Conservation (phyloP, 306 rosid genomes). For the Datisca glomerata region DNA sequence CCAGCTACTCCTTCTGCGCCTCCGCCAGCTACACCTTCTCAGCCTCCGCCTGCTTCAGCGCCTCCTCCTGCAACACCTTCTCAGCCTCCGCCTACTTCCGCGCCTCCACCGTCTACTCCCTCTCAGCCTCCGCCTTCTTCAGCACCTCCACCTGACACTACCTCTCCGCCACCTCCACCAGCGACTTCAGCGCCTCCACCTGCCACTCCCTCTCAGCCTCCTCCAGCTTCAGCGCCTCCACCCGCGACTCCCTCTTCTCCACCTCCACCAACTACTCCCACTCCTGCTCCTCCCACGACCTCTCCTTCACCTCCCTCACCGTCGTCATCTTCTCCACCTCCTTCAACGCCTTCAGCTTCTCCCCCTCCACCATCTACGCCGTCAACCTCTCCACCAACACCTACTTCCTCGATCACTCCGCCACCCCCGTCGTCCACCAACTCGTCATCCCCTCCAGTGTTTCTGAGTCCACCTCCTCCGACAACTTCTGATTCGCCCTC, state of each 20-base stretch:
- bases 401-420: background rate
- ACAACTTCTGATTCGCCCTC: conserved; percentile 18
- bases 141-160: background rate
- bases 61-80: conserved; percentile 19
- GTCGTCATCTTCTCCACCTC: conserved; percentile 15
- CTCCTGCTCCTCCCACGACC: conserved; percentile 20
- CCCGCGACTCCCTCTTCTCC: conserved; percentile 14
- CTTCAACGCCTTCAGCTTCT: conserved; percentile 16
- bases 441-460: conserved; percentile 25
- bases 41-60: conserved; percentile 8
- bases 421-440: background rate
- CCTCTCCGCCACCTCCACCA: conserved; percentile 9
- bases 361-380: conserved; percentile 15
- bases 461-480: conserved; percentile 30
- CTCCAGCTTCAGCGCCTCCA: conserved; percentile 11
- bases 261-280: conserved; percentile 14
- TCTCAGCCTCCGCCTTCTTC: conserved; percentile 8
- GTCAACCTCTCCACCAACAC: conserved; percentile 7
- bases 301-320: conserved; percentile 12
- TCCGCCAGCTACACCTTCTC: conserved; percentile 3
- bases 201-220: conserved; percentile 3
- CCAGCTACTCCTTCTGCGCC: conserved; percentile 21
- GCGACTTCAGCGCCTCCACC: conserved; percentile 17
- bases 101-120: conserved; percentile 15
- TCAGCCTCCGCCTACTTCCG: conserved; percentile 7